phyloP scores from a whole-genome alignment of 805 yeast species.

The Isabelozyma pseudorhagii region DNA sequence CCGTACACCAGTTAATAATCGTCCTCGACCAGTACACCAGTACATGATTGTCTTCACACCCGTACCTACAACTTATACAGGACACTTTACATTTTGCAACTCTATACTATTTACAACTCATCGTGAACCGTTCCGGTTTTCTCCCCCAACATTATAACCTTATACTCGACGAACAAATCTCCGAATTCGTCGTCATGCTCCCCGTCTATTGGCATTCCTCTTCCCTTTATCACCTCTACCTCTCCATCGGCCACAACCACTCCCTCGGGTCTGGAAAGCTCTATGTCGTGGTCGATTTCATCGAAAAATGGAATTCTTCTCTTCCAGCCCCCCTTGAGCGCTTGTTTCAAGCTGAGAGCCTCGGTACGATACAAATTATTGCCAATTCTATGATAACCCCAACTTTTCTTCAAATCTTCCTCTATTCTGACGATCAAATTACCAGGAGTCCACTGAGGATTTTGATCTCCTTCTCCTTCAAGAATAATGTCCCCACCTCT shows the following conservation, averaged over 20 bases:
- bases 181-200: conserved; percentile 38
- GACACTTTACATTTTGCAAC: background rate
- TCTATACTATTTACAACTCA: conserved; percentile 14
- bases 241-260: conserved; percentile 60
- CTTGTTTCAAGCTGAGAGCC: conserved; percentile 66
- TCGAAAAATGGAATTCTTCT: conserved; percentile 68
- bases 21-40: too few species aligned
- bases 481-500: conserved; percentile 57
- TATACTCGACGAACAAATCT: conserved; percentile 50
- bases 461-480: conserved; percentile 77
- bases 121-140: conserved; percentile 8
- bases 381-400: conserved; percentile 87
- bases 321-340: conserved; percentile 77
- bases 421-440: conserved; percentile 61
- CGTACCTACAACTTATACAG: background rate
- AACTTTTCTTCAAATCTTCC: conserved; percentile 55
- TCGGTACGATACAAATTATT: conserved; percentile 77
- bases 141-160: conserved; percentile 26
- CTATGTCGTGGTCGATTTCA: conserved; percentile 44
- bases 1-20: too few species aligned
- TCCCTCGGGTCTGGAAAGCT: conserved; percentile 50
- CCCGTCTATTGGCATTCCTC: conserved; percentile 74
- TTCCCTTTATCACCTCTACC: conserved; percentile 64
- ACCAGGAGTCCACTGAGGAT: conserved; percentile 82
- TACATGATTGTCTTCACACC: background rate